Evolutionary conservation across 768 basidiomycete species (phyloP).

Genomic region (Tulasnella sp.): DNA sequence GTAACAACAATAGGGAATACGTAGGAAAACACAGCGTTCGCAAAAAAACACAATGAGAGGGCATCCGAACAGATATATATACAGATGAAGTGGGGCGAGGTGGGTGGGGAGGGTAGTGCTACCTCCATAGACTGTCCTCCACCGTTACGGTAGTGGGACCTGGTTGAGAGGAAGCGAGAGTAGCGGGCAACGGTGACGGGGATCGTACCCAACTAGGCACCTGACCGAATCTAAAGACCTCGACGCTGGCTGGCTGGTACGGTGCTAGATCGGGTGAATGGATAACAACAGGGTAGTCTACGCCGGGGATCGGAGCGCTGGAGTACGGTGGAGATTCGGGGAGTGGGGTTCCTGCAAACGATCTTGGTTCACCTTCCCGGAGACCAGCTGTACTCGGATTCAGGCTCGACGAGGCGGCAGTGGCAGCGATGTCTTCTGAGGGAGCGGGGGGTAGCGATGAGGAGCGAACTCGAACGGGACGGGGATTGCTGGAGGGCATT

Average conservation of each 20-base stretch:
- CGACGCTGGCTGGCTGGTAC: neutral
- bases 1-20: neutral
- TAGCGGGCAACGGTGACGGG: neutral
- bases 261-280: neutral
- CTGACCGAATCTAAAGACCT: neutral
- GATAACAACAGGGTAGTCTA: neutral
- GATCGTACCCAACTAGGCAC: neutral
- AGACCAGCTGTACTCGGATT: neutral
- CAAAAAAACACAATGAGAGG: neutral
- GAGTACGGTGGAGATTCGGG: neutral
- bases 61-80: neutral
- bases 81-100: neutral
- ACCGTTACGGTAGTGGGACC: neutral
- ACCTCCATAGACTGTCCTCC: neutral
- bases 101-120: neutral
- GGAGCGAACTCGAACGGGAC: neutral
- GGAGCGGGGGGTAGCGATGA: neutral
- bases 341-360: neutral
- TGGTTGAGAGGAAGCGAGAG: neutral
- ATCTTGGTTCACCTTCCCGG: neutral
- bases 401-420: neutral
- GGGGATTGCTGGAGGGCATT: neutral
- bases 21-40: slow-evolving; percentile 6
- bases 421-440: neutral
- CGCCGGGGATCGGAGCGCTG: neutral